Base-by-base conservation (phyloP, 2,329 filamentous ascomycete genomes). In the Achaetomium macrosporum region DNA sequence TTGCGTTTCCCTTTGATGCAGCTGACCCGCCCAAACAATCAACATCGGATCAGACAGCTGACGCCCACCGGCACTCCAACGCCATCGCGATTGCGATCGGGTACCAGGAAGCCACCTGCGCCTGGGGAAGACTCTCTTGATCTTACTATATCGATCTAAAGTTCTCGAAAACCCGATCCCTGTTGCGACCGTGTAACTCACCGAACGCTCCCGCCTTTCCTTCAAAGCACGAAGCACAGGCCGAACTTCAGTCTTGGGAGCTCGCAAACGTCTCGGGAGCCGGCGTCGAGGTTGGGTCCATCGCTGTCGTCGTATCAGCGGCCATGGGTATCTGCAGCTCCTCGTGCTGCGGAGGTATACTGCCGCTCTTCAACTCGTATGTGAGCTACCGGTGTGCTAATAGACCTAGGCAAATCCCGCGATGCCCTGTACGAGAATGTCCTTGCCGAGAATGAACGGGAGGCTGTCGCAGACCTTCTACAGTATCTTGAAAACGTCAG, bases 401-500 rank as follows among this genome's bases (percentile, higher is more conserved):
- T 53, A 47, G 13, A 30, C 31, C 11, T 56, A 87, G 87, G 84
- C 66, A 87, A 85, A 73, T 82, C 86, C 71, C 85, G 85, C 71
- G 88, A 92, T 78, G 85, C 84, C 61, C 79, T 90, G 59, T 91
- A 92, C 69, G 88, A 93, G 69, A 86, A 87, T 48, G 88, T 93
- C 52, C 81, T 99, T 57, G 91, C 91, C 64, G 93, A 99, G 68
- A 95, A 88, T 73, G 93, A 99, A 74, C 84, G 93, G 65, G 93
- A 97, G 75, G 93, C 93, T 51, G 93, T 99, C 51, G 91, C 93
- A 60, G 93, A 99, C 69, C 78, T 99, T 55, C 78, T 99, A 16
- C 88, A 92, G 69, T 97, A 95, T 70, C 84, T 99, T 60, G 93
- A 99, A 74, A 96, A 97, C 69, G 93, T 97, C 76, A 59, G 82